Evolutionary conservation across 495 filamentous ascomycete genomes (phyloP), one percentile per base, ranked within the genome.

Genomic region (Penicillium turbatum): DNA sequence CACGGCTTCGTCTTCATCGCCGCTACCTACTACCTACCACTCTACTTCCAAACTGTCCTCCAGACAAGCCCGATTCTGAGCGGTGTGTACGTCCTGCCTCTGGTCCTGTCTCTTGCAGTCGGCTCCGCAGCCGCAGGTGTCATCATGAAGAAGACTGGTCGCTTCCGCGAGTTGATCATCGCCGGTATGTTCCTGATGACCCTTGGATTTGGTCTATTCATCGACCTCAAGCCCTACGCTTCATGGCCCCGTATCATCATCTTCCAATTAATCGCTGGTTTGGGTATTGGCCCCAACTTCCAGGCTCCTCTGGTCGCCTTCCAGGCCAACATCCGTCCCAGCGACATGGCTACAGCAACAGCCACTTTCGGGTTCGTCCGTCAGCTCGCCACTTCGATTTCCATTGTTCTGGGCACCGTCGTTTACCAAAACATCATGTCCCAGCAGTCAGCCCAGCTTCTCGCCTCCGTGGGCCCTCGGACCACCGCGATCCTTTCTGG

Each of bases 21-120:
- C 2, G 82, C 80, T 29, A 77, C 81, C 53, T 91, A 90, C 74
- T 91, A 84, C 62, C 77, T 92, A 12, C 88, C 88, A 0, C 76
- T 92, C 35, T 91, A 90, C 70, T 88, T 88, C 70, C 86, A 90
- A 66, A 79, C 83, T 32, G 87, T 90, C 11, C 80, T 91, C 6
- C 83, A 87, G 3, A 82, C 83, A 10, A 72, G 78, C 11, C 88
- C 90, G 0, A 80, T 96, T 53, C 65, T 88, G 6, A 87, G 84
- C 29, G 91, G 90, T 29, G 84, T 95, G 36, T 90, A 90, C 64
- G 73, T 90, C 16, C 78, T 95, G 9, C 87, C 90, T 3, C 84
- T 85, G 56, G 87, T 85, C 13, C 61, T 95, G 45, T 74, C 82
- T 1, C 78, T 95, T 12, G 88, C 88, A 17, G 34, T 89, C 56